Conservation (phyloP, 257 asterid genomes). For the Jaltomata sinuosa region DNA sequence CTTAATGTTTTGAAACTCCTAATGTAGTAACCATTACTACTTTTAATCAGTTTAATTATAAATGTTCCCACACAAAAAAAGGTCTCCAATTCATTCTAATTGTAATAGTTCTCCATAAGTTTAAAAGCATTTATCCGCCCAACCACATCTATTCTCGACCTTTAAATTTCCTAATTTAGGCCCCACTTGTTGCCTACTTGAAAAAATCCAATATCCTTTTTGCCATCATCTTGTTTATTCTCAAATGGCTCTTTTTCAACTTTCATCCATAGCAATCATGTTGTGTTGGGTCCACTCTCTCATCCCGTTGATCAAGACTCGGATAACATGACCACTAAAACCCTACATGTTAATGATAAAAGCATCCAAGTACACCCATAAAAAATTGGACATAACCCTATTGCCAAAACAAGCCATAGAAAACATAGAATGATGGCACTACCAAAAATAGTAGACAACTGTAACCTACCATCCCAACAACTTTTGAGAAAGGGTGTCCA, state of each 20-base stretch:
- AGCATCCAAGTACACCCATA: background rate
- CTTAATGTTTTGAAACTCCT: background rate
- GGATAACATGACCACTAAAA: background rate
- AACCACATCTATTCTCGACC: background rate
- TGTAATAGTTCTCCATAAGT: background rate
- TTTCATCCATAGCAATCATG: background rate
- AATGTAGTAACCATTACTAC: background rate
- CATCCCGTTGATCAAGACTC: background rate
- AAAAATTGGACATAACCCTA: background rate
- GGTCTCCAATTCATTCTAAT: background rate
- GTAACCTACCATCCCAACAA: constrained; percentile 8
- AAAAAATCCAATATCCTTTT: background rate
- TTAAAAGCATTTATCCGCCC: background rate
- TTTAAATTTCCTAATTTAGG: background rate
- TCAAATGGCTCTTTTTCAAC: background rate
- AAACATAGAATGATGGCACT: background rate
- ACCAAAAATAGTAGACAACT: background rate
- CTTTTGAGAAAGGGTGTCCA: background rate
- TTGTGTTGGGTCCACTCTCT: background rate
- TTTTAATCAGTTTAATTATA: background rate
- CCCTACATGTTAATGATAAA: background rate
- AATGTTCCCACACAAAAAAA: background rate
- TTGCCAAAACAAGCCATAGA: background rate
- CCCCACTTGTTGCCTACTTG: background rate
- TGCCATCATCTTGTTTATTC: background rate